Evolutionary conservation across 352 stramenopile species (phyloP), one percentile per base, ranked within the genome.

Genomic region (Peronospora farinosa): DNA sequence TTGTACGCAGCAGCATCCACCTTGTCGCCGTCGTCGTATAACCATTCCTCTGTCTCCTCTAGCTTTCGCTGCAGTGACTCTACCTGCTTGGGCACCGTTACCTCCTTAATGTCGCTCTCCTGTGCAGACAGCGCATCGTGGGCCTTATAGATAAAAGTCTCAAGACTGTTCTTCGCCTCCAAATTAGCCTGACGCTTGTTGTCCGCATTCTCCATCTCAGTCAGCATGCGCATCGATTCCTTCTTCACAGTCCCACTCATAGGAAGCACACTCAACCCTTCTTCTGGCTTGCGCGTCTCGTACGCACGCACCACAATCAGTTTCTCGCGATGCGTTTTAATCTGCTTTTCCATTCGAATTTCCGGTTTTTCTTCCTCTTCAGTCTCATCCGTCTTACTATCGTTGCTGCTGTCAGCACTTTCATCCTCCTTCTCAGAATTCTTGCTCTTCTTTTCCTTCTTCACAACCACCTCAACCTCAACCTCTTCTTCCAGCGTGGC

Each of bases 61-160:
- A 93, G 68, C 51, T 82, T 71, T 19, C 74, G 67, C 19, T 62
- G 47, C 23, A 98, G 55, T 13, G 79, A 65, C 47, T 95, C 86
- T 10, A 93, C 67, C 57, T 97, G 85, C 38, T 95, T 84, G 1
- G 96, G 69, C 15, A 82, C 78, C 39, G 68, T 78, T 51, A 97
- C 69, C 12, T 78, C 40, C 42, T 94, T 82, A 12, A 87, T 66
- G 45, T 84, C 69, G 12, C 87, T 74, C 38, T 97, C 86, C 46
- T 87, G 64, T 1, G 63, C 59, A 13, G 60, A 65, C 9, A 97
- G 60, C 30, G 88, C 85, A 46, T 97, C 95, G 43, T 93, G 89
- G 28, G 96, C 82, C 40, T 76, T 80, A 63, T 97, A 97, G 40
- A 98, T 93, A 57, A 96, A 96, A 28, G 73, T 80, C 74, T 98